These are phyloP conservation scores for Starmerella floricola DNA, from an alignment of 805 yeast genomes.

Conservation along the genomic window DNA sequence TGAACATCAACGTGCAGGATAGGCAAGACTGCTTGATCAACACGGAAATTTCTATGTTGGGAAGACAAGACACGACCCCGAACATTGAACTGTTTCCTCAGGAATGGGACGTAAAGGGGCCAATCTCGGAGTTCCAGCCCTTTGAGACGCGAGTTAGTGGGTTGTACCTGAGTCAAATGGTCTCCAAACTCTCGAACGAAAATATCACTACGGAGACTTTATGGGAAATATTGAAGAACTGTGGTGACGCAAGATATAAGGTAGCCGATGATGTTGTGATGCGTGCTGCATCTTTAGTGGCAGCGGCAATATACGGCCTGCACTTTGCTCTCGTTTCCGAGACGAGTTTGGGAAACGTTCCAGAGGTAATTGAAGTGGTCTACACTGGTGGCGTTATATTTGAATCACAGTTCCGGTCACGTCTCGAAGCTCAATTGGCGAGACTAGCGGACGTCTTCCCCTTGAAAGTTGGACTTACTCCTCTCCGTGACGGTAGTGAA, in stretches of 20 bases:
- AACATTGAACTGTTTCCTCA: constrained; percentile 3
- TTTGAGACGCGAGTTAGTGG: constrained; percentile 21
- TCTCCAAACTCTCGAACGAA: neutral
- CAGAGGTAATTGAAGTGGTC: constrained; percentile 9
- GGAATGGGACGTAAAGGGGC: constrained; percentile 10
- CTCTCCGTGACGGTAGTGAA: constrained; percentile 20
- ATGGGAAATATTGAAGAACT: constrained; percentile 8
- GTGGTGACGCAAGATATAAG: constrained; percentile 1
- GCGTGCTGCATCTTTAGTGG: constrained; percentile 19
- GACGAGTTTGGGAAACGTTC: neutral
- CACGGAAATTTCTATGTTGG: constrained; percentile 21
- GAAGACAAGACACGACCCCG: constrained; percentile 12
- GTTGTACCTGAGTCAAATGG: constrained; percentile 15
- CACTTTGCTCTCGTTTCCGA: neutral
- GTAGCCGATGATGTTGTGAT: constrained; percentile 11
- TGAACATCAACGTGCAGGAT: constrained; percentile 15
- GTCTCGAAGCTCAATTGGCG: constrained; percentile 6
- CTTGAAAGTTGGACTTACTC: constrained; percentile 10
- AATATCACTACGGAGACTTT: constrained; percentile 6
- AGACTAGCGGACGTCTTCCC: constrained; percentile 3
- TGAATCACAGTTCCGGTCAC: constrained; percentile 15
- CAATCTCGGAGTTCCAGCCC: constrained; percentile 16
- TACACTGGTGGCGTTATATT: constrained; percentile 22
- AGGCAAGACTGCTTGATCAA: constrained; percentile 9
- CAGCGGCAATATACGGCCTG: constrained; percentile 16